A percentile compares a stretch with the other conserved stretches of the same genome.
Conservation (phyloP, 371 early-diverging fungal species). For the Smittium culicis region DNA sequence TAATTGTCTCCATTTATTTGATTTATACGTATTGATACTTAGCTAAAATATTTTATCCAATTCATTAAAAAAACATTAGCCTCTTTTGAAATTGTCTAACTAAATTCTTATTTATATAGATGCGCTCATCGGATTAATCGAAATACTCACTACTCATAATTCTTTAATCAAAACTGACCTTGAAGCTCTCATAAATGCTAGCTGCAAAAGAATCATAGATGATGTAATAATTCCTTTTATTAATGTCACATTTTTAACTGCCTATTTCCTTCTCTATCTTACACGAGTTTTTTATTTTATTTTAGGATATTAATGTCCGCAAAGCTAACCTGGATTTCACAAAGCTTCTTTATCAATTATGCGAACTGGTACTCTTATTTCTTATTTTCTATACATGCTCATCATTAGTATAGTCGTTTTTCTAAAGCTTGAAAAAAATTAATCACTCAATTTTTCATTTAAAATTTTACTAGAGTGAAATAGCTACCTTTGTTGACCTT, state of each 20-base stretch:
- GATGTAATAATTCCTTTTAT: constrained; percentile 10
- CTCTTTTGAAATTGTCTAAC: too few species aligned
- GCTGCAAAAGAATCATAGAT: constrained; percentile 28
- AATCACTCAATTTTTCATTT: constrained; percentile 3
- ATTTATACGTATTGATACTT: too few species aligned
- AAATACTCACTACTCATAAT: constrained; percentile 45
- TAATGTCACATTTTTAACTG: neutral
- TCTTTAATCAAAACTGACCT: constrained; percentile 41
- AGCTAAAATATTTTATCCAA: too few species aligned
- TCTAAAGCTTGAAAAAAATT: neutral
- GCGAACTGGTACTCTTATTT: neutral
- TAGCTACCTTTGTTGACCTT: constrained; percentile 64
- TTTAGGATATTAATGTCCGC: constrained; percentile 3
- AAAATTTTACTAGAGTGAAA: constrained; percentile 32
- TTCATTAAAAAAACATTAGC: too few species aligned
- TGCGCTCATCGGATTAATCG: constrained; percentile 51
- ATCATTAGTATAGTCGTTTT: neutral
- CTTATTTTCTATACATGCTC: neutral
- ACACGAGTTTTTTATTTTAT: neutral
- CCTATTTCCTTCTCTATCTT: neutral
- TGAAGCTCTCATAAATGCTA: constrained; percentile 43
- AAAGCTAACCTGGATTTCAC: constrained; percentile 1
- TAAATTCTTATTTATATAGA: constrained; percentile 29
- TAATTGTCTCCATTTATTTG: too few species aligned
- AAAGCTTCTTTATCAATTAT: neutral